A percentile compares a stretch with the other conserved stretches of the same genome.
Evolutionary conservation across 2,329 filamentous ascomycete genomes (phyloP).

Genomic region (Pseudocercospora crystallina): DNA sequence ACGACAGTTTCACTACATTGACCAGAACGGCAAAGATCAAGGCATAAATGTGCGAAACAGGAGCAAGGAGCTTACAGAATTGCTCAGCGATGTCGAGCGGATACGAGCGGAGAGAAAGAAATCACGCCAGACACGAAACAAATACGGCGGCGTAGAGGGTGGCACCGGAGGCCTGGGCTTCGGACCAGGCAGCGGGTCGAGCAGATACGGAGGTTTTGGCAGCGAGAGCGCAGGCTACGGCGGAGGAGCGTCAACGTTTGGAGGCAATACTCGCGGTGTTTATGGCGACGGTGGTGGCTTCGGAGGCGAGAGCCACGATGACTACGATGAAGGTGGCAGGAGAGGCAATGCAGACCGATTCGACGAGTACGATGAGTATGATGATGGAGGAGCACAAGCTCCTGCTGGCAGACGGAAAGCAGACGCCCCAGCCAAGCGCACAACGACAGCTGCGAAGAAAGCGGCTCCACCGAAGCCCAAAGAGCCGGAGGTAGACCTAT

Average conservation of each 20-base stretch:
- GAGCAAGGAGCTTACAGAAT: slow-evolving; percentile 89
- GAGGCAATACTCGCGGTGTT: slow-evolving; percentile 70
- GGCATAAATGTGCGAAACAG: slow-evolving; percentile 96
- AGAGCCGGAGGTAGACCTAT: slow-evolving; percentile 86
- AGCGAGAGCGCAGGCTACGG: slow-evolving; percentile 61
- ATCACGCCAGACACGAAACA: slow-evolving; percentile 82
- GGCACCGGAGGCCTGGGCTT: slow-evolving; percentile 60
- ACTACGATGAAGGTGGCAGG: slow-evolving; percentile 63
- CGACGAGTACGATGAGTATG: slow-evolving; percentile 95
- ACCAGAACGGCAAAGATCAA: slow-evolving; percentile 96
- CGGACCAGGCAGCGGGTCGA: slow-evolving; percentile 51
- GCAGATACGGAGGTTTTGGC: slow-evolving; percentile 86
- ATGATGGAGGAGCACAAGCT: slow-evolving; percentile 64
- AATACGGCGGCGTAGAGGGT: slow-evolving; percentile 93
- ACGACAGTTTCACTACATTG: slow-evolving; percentile 95
- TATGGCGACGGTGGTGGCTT: slow-evolving; percentile 97
- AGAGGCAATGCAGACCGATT: slow-evolving; percentile 67
- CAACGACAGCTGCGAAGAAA: slow-evolving; percentile 47
- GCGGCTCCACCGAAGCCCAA: slow-evolving; percentile 74
- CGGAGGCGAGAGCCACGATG: slow-evolving; percentile 63
- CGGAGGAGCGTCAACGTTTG: slow-evolving; percentile 47
- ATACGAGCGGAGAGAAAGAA: slow-evolving; percentile 81
- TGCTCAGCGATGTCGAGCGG: slow-evolving; percentile 87
- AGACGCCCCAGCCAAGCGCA: slow-evolving; percentile 34
- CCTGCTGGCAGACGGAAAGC: slow-evolving; percentile 56